Conservation (phyloP, 257 asterid species). For the Solanum tarapatanum region DNA sequence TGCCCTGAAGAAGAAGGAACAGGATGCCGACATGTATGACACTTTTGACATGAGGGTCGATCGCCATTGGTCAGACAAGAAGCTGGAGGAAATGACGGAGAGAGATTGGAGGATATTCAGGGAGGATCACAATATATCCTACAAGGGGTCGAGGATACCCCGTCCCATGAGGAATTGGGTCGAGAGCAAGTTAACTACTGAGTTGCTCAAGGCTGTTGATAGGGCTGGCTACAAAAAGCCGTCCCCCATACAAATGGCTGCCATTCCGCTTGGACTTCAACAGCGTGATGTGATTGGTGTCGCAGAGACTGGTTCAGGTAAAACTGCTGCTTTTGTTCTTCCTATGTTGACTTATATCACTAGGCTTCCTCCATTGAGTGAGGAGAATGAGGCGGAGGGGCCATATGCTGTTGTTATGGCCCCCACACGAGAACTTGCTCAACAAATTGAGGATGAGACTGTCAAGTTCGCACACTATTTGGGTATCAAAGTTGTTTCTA, state of each 20-base stretch:
- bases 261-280: constrained; percentile 2
- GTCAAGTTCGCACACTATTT: constrained; percentile 34
- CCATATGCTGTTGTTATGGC: constrained; percentile 1
- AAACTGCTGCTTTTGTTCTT: constrained; percentile 56
- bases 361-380: constrained; percentile 39
- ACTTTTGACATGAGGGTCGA: constrained; percentile 47
- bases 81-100: neutral
- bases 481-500: constrained; percentile 45
- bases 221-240: constrained; percentile 47
- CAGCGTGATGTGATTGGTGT: constrained; percentile 29
- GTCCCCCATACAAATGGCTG: constrained; percentile 38
- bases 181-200: constrained; percentile 32
- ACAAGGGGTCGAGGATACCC: constrained; percentile 50
- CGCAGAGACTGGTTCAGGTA: constrained; percentile 55
- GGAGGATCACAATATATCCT: constrained; percentile 6
- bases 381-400: constrained; percentile 31
- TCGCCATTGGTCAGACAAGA: constrained; percentile 51
- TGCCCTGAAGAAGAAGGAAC: constrained; percentile 47
- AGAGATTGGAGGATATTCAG: constrained; percentile 2
- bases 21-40: constrained; percentile 40
- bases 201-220: constrained; percentile 38
- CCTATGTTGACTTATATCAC: constrained; percentile 46
- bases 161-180: constrained; percentile 55
- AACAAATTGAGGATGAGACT: constrained; percentile 1
- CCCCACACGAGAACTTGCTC: neutral